Evolutionary conservation across 768 basidiomycete genomes (phyloP).

Genomic region (Pleurotus eryngii): DNA sequence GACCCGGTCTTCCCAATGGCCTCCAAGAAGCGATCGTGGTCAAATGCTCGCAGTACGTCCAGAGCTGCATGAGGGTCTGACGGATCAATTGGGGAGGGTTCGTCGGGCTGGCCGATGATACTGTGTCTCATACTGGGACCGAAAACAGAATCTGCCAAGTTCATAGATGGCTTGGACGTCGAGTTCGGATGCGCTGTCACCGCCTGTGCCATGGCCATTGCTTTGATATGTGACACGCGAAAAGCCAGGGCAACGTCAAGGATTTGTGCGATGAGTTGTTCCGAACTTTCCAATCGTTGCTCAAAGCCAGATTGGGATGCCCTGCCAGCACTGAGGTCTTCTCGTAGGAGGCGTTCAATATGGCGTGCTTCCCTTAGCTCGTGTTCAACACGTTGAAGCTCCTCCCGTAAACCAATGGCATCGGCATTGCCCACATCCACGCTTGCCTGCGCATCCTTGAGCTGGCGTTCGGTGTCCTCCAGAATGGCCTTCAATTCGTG

Average conservation of each 20-base stretch:
- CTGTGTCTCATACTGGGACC: slow-evolving; percentile 52
- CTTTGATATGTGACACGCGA: slow-evolving; percentile 73
- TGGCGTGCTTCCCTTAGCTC: slow-evolving; percentile 67
- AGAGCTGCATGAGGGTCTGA: slow-evolving; percentile 70
- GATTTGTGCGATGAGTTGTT: slow-evolving; percentile 76
- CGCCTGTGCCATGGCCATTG: slow-evolving; percentile 56
- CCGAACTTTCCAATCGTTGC: slow-evolving; percentile 59
- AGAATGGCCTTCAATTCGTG: slow-evolving; percentile 64
- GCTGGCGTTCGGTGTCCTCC: slow-evolving; percentile 56
- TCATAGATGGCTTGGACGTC: slow-evolving; percentile 35
- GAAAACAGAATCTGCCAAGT: slow-evolving; percentile 48
- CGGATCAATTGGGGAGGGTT: slow-evolving; percentile 75
- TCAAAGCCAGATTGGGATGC: slow-evolving; percentile 68
- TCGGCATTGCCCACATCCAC: slow-evolving; percentile 66
- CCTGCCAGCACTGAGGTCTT: slow-evolving; percentile 69
- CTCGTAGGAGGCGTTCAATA: slow-evolving; percentile 65
- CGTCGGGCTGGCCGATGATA: slow-evolving; percentile 49
- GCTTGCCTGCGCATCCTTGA: slow-evolving; percentile 61
- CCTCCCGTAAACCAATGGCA: slow-evolving; percentile 65
- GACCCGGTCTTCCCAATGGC: slow-evolving; percentile 78
- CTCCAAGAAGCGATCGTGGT: slow-evolving; percentile 84
- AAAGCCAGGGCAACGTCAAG: slow-evolving; percentile 78
- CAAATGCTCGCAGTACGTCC: slow-evolving; percentile 68
- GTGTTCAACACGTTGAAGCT: slow-evolving; percentile 66
- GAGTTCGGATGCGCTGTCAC: slow-evolving; percentile 50